phyloP scores from a whole-genome alignment of 164 flowering plant species.

The Chloranthus sessilifolius region DNA sequence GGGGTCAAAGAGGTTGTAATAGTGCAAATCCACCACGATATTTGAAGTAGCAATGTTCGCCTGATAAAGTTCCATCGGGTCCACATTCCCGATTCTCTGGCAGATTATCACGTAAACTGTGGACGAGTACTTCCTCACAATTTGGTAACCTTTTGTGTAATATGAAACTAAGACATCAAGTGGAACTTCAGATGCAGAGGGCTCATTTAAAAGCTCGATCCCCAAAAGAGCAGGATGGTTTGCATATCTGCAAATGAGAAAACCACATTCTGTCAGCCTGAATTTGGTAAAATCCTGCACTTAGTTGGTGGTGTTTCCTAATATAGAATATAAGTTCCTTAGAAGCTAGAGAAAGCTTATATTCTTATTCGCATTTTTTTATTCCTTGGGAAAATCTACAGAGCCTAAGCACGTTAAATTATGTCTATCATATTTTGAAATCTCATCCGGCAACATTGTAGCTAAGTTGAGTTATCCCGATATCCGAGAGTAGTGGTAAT shows the following conservation, averaged over 20 bases:
- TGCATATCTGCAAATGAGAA: slow-evolving; percentile 53
- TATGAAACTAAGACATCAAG: slow-evolving; percentile 54
- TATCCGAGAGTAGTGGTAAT: too few species aligned
- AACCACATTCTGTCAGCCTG: slow-evolving; percentile 1
- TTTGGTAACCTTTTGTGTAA: slow-evolving; percentile 69
- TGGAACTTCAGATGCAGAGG: slow-evolving; percentile 58
- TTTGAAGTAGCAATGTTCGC: slow-evolving; percentile 57
- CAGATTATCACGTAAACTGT: slow-evolving; percentile 71
- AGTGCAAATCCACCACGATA: slow-evolving; percentile 79
- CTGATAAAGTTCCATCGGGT: slow-evolving; percentile 71
- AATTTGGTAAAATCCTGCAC: too few species aligned
- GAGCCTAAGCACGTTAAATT: too few species aligned
- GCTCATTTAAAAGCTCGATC: slow-evolving; percentile 84
- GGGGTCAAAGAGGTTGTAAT: slow-evolving; percentile 72
- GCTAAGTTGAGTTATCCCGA: too few species aligned
- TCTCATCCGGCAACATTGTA: too few species aligned
- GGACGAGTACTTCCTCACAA: slow-evolving; percentile 63
- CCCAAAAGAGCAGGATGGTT: slow-evolving; percentile 73
- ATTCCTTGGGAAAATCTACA: too few species aligned
- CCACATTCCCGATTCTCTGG: slow-evolving; percentile 87
- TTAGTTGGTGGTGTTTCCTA: too few species aligned
- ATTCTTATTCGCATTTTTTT: too few species aligned
- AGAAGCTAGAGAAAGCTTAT: too few species aligned
- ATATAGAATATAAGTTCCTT: too few species aligned
- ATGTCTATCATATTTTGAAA: too few species aligned